phyloP scores from a whole-genome alignment of 805 yeast species.

The Saccharomyces jurei region DNA sequence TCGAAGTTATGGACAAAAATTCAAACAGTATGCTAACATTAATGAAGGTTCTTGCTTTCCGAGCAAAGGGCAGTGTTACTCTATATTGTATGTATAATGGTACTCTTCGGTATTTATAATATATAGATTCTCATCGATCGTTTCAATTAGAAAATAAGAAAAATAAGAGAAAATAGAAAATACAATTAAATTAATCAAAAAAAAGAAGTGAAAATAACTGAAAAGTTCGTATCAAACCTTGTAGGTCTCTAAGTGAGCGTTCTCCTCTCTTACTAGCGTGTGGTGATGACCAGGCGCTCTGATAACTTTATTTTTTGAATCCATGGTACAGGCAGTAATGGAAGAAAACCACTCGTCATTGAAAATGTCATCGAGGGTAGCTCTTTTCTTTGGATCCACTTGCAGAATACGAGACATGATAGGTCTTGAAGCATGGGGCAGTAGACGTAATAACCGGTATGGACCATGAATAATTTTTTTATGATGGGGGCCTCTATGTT shows the following conservation, averaged over 20 bases:
- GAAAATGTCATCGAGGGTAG: conserved; percentile 57
- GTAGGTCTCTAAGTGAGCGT: conserved; percentile 38
- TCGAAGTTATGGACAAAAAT: neutral
- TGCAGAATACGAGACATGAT: conserved; percentile 57
- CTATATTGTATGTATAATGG: neutral
- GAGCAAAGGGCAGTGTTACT: neutral
- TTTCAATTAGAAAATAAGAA: neutral
- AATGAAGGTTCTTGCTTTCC: neutral
- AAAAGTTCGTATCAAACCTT: conserved; percentile 21
- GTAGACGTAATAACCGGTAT: conserved; percentile 66
- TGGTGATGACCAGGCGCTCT: conserved; percentile 45
- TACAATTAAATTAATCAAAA: neutral
- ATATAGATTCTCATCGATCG: neutral
- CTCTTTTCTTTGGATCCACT: conserved; percentile 53
- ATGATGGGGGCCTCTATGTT: conserved; percentile 25
- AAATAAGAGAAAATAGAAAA: conserved; percentile 1
- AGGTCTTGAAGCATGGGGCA: conserved; percentile 81
- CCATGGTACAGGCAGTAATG: conserved; percentile 54
- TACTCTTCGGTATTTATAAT: neutral
- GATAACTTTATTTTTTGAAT: conserved; percentile 33
- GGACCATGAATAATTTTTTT: conserved; percentile 69
- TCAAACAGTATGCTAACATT: neutral
- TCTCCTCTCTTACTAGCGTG: conserved; percentile 40
- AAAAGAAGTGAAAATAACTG: neutral
- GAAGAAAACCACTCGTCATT: conserved; percentile 64